Percentiles rank a stretch among this genome's conserved stretches.
Conservation (phyloP, 495 filamentous ascomycete genomes). For the Zalerion maritima region DNA sequence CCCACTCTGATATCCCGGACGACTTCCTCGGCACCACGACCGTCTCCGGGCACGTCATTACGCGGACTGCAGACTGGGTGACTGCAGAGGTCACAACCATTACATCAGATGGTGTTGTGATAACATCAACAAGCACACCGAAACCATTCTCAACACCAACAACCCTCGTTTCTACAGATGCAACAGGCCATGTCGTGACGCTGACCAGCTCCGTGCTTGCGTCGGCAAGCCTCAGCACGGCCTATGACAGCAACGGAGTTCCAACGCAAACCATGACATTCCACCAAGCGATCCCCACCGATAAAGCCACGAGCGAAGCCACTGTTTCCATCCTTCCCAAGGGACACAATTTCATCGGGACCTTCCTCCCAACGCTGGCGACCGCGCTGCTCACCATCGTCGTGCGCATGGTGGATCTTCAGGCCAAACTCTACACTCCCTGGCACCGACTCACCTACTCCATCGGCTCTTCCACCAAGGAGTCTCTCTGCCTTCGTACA, state of each 20-base stretch:
- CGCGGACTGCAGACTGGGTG: slow-evolving; percentile 9
- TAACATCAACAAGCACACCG: slow-evolving; percentile 15
- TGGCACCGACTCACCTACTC: slow-evolving; percentile 19
- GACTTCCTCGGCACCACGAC: slow-evolving; percentile 1
- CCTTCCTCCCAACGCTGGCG: slow-evolving; percentile 19
- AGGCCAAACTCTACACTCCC: slow-evolving; percentile 20
- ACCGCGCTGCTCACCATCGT: slow-evolving; percentile 18
- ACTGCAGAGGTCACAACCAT: slow-evolving; percentile 8
- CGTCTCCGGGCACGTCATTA: not conserved
- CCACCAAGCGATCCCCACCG: slow-evolving; percentile 12
- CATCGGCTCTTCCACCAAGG: slow-evolving; percentile 10
- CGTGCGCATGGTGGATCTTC: slow-evolving; percentile 20
- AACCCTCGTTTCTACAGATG: slow-evolving; percentile 11
- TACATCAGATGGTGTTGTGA: slow-evolving; percentile 9
- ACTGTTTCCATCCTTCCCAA: slow-evolving; percentile 11
- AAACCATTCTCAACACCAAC: slow-evolving; percentile 12
- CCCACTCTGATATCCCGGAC: not conserved
- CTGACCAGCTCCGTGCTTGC: slow-evolving; percentile 12
- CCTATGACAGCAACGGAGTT: slow-evolving; percentile 13
- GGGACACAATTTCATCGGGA: slow-evolving; percentile 20
- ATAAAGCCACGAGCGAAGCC: slow-evolving; percentile 1
- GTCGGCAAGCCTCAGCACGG: slow-evolving; percentile 6
- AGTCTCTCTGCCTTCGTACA: slow-evolving; percentile 17
- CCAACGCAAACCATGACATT: slow-evolving; percentile 16
- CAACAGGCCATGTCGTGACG: slow-evolving; percentile 12